phyloP scores from a whole-genome alignment of 2,329 filamentous ascomycete species.

The Drechslera avenae region DNA sequence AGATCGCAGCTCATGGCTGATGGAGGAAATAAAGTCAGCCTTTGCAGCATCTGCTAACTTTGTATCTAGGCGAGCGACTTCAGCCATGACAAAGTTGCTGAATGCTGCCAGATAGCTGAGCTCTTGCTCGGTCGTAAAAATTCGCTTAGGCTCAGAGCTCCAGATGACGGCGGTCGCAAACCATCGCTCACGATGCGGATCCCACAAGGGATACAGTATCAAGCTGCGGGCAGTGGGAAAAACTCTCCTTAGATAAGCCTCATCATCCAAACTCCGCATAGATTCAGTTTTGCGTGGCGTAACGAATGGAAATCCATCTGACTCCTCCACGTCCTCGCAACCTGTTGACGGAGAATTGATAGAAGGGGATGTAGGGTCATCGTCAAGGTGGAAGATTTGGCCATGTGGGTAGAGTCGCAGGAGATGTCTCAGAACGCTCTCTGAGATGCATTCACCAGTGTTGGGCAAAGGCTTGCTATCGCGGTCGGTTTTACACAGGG shows the following conservation, averaged over 20 bases:
- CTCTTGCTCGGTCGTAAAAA: conserved; percentile 47
- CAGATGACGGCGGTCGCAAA: conserved; percentile 48
- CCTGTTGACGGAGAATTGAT: conserved; percentile 25
- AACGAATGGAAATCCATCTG: conserved; percentile 30
- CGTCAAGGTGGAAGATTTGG: conserved; percentile 48
- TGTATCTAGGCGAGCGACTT: conserved; percentile 47
- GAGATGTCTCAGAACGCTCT: conserved; percentile 41
- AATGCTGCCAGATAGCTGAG: conserved; percentile 48
- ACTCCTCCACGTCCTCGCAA: conserved; percentile 21
- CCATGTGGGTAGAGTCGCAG: conserved; percentile 44
- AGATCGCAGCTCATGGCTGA: conserved; percentile 66
- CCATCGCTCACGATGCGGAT: conserved; percentile 47
- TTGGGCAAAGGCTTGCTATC: conserved; percentile 13
- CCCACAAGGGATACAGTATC: conserved; percentile 49
- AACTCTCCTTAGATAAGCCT: conserved; percentile 37
- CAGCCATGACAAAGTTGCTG: conserved; percentile 48
- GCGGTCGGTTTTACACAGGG: conserved; percentile 26
- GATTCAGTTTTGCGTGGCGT: conserved; percentile 38
- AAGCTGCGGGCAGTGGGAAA: conserved; percentile 47
- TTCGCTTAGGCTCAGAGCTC: conserved; percentile 45
- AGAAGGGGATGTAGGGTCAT: conserved; percentile 22
- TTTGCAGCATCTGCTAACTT: conserved; percentile 54
- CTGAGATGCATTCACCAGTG: conserved; percentile 34
- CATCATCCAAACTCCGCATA: conserved; percentile 40
- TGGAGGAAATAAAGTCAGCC: conserved; percentile 63